These are phyloP conservation scores for Talaromyces albobiverticillius DNA, from an alignment of 2,329 filamentous ascomycete species.

Conservation along the genomic window DNA sequence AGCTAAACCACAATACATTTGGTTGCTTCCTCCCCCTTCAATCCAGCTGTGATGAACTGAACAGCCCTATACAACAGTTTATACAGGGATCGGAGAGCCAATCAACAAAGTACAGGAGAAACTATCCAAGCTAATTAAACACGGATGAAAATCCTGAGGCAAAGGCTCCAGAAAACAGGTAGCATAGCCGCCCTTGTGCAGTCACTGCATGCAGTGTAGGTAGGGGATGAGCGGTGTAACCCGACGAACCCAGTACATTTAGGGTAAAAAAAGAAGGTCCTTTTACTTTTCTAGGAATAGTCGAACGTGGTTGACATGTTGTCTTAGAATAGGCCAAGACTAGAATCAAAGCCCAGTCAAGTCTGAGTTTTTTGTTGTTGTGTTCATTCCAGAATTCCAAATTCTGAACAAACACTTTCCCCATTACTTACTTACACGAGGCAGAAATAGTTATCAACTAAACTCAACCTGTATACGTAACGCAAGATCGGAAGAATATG, in stretches of 20 bases:
- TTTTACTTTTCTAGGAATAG: no score
- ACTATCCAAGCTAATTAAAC: neutral
- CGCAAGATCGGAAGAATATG: neutral
- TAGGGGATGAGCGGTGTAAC: neutral
- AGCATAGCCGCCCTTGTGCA: neutral
- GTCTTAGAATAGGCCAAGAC: neutral
- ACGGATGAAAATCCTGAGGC: neutral
- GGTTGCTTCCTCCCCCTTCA: neutral
- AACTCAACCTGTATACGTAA: neutral
- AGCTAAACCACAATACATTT: neutral
- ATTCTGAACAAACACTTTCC: neutral
- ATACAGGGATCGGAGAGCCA: neutral
- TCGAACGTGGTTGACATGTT: neutral
- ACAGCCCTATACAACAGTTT: neutral
- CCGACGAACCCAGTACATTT: neutral
- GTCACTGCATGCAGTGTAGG: neutral
- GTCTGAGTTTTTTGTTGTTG: no score
- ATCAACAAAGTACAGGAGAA: neutral
- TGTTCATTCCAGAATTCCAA: neutral
- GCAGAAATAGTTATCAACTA: neutral
- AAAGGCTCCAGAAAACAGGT: neutral
- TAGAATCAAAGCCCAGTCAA: neutral
- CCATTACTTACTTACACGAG: neutral
- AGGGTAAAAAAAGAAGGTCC: neutral
- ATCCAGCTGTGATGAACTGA: neutral